Percentiles rank a stretch among this genome's conserved stretches.
These are phyloP conservation scores for Trichoderma afroharzianum DNA, from an alignment of 2,329 filamentous ascomycete genomes.

Conservation along the genomic window DNA sequence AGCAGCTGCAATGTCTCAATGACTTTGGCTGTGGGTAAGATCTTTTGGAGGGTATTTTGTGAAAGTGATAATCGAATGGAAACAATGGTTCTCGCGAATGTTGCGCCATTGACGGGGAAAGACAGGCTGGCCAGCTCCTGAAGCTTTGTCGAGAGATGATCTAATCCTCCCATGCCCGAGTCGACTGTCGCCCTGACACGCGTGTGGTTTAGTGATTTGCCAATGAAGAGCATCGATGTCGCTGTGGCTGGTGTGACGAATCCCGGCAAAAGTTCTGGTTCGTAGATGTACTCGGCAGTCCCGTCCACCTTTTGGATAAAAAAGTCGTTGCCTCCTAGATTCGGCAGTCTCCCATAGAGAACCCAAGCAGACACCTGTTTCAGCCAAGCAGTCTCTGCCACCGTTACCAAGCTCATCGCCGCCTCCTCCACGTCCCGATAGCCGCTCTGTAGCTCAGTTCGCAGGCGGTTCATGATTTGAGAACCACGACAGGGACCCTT, in stretches of 20 bases:
- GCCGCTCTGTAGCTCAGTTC: slow-evolving; percentile 76
- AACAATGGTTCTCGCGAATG: slow-evolving; percentile 68
- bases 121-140: slow-evolving; percentile 63
- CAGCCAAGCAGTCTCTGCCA: slow-evolving; percentile 87
- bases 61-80: slow-evolving; percentile 79
- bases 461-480: slow-evolving; percentile 71
- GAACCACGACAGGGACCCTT: slow-evolving; percentile 59
- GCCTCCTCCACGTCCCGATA: slow-evolving; percentile 81
- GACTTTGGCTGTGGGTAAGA: slow-evolving; percentile 75
- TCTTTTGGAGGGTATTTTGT: slow-evolving; percentile 74
- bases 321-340: slow-evolving; percentile 77
- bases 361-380: slow-evolving; percentile 89
- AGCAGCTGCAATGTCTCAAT: slow-evolving; percentile 73
- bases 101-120: slow-evolving; percentile 70
- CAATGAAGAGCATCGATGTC: slow-evolving; percentile 83
- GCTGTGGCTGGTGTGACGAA: slow-evolving; percentile 75
- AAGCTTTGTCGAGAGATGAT: slow-evolving; percentile 66
- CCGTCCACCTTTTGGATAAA: slow-evolving; percentile 62
- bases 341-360: slow-evolving; percentile 78
- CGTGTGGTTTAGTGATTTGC: slow-evolving; percentile 83
- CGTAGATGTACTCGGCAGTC: slow-evolving; percentile 51
- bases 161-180: slow-evolving; percentile 47
- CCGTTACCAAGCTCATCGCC: slow-evolving; percentile 65
- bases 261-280: slow-evolving; percentile 63
- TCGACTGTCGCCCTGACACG: slow-evolving; percentile 51